Evolutionary conservation across 108 stramenopile species (phyloP), one percentile per base, ranked within the genome.

Genomic region (Nannochloropsis oceanica): DNA sequence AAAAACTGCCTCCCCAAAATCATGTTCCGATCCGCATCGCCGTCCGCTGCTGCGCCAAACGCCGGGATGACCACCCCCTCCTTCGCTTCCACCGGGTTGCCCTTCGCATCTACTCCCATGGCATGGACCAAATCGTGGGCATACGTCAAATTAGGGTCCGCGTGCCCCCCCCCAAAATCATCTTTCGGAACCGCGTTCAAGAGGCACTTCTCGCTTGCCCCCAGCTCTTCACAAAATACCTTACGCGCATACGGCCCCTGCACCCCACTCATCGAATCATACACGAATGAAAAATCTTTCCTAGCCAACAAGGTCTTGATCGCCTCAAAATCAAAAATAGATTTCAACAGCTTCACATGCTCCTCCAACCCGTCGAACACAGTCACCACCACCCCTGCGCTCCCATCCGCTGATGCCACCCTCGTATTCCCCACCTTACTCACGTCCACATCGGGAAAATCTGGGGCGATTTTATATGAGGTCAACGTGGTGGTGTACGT

Each of bases 21-120:
- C 99, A 99, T 99, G 94, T 99, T 99, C 12, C 99, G 93, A 85
- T 99, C 99, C 82, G 96, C 99, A 91, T 99, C 99, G 24, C 99
- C 99, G 90, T 99, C 99, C 27, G 96, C 96, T 25, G 99, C 99
- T 25, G 98, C 98, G 82, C 99, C 99, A 87, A 99, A 98, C 82
- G 93, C 91, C 25, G 98, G 99, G 84, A 95, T 87, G 90, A 85
- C 83, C 27, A 26, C 12, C 27, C 34, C 46, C 44, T 24, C 84
- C 22, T 11, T 22, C 27, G 25, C 22, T 85, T 79, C 80, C 83
- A 97, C 94, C 86, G 92, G 92, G 79, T 86, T 83, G 22, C 98
- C 98, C 87, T 91, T 94, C 42, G 85, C 88, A 85, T 95, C 93
- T 79, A 99, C 91, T 79, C 98, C 97, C 96, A 97, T 97, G 25